Conservation (phyloP, 331 rosid species). For the Pyrus hybrid region DNA sequence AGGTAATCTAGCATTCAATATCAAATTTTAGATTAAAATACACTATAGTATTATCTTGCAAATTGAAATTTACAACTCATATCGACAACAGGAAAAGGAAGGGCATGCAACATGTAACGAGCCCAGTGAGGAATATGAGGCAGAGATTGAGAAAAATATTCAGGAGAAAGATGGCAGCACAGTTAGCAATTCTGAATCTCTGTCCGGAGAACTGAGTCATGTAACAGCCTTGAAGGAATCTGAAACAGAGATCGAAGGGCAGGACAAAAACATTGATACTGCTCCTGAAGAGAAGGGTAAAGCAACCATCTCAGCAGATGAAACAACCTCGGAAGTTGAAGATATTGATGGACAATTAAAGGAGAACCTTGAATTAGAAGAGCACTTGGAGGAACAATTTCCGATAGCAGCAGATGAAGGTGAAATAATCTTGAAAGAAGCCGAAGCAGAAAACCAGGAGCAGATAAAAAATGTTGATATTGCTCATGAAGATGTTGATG, state of each 20-base stretch:
- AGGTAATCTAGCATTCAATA: background rate
- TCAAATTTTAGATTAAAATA: no score
- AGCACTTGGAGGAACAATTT: background rate
- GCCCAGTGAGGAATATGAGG: no score
- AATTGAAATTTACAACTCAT: no score
- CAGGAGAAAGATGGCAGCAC: no score
- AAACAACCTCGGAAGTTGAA: background rate
- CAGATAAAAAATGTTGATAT: background rate
- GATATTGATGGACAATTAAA: background rate
- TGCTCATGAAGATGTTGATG: background rate
- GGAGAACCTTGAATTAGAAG: background rate
- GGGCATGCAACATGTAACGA: no score
- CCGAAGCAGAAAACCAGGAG: background rate
- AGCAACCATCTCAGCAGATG: background rate
- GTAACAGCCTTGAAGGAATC: slow-evolving; percentile 5
- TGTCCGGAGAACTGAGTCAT: no score
- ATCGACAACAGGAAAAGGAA: no score
- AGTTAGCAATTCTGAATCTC: no score
- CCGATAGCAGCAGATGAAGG: slow-evolving; percentile 2
- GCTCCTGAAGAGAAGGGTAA: background rate
- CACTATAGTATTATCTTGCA: no score
- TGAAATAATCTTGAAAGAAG: slow-evolving; percentile 1
- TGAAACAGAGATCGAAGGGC: slow-evolving; percentile 3
- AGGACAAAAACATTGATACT: background rate
- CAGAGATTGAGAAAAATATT: no score